A percentile compares a stretch with the other conserved stretches of the same genome.
These are phyloP conservation scores for Rosa rugosa DNA, from an alignment of 306 rosid species.

Conservation along the genomic window DNA sequence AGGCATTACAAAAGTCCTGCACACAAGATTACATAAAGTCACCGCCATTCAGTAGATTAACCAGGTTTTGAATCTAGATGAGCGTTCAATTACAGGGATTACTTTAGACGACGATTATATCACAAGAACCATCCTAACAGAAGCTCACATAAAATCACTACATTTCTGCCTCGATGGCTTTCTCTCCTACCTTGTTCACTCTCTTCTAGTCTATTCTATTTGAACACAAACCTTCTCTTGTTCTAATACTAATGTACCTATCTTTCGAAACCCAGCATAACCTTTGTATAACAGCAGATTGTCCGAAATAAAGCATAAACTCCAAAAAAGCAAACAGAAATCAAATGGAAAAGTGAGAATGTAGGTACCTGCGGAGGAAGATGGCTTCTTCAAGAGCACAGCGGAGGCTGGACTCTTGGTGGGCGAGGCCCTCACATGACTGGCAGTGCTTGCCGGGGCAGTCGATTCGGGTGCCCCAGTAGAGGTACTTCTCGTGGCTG, in stretches of 20 bases:
- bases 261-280: neutral
- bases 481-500: slow-evolving; percentile 55
- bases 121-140: neutral
- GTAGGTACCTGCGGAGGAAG: slow-evolving; percentile 52
- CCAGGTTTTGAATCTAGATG: neutral
- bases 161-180: too few relatives aligned
- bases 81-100: neutral
- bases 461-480: slow-evolving; percentile 86
- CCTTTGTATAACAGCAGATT: too few relatives aligned
- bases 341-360: neutral
- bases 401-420: slow-evolving; percentile 96
- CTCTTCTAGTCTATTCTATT: neutral
- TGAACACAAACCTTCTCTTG: neutral
- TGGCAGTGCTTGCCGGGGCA: slow-evolving; percentile 94
- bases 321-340: too few relatives aligned
- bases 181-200: neutral
- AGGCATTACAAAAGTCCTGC: slow-evolving; percentile 95
- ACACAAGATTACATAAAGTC: slow-evolving; percentile 17
- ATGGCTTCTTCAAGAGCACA: slow-evolving; percentile 93
- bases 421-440: slow-evolving; percentile 88
- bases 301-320: neutral
- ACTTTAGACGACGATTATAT: neutral
- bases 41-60: neutral
- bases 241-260: neutral
- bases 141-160: too few relatives aligned